These are phyloP conservation scores for Magnaporthiopsis incrustans DNA, from an alignment of 2,329 filamentous ascomycete genomes.

Conservation along the genomic window DNA sequence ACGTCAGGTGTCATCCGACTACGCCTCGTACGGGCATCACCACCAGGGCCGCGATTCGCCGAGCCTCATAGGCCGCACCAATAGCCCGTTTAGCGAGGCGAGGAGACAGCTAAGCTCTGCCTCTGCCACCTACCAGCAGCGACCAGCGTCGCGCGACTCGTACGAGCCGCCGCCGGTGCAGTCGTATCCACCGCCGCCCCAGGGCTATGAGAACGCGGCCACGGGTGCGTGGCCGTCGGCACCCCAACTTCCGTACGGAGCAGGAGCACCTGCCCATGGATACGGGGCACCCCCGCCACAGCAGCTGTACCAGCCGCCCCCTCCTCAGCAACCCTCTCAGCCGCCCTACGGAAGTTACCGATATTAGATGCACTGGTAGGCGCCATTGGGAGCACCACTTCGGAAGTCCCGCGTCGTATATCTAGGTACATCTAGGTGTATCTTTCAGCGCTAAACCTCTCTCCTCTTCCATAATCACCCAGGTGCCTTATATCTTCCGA, in stretches of 20 bases:
- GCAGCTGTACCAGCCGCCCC: conserved; percentile 8
- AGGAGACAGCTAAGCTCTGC: conserved; percentile 29
- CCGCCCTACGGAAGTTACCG: conserved; percentile 12
- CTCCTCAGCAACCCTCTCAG: conserved; percentile 6
- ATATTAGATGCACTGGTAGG: conserved; percentile 7
- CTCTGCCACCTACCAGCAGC: conserved; percentile 34
- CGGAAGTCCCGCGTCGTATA: not conserved
- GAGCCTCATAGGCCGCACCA: conserved; percentile 25
- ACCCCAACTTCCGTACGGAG: conserved; percentile 4
- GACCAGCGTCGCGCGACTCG: conserved; percentile 37
- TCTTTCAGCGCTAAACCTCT: not conserved
- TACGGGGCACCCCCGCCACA: conserved; percentile 8
- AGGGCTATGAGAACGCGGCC: conserved; percentile 4
- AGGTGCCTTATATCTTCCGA: not conserved
- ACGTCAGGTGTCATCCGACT: conserved; percentile 36
- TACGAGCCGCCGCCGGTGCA: conserved; percentile 31
- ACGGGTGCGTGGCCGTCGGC: conserved; percentile 7
- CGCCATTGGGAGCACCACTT: not conserved
- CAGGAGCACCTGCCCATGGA: conserved; percentile 1
- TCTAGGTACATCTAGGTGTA: no score
- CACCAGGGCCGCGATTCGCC: conserved; percentile 14
- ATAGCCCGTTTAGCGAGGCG: conserved; percentile 37
- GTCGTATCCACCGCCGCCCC: conserved; percentile 17
- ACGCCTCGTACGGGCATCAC: conserved; percentile 18
- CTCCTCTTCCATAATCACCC: not conserved